A percentile compares a stretch with the other conserved stretches of the same genome.
phyloP scores from a whole-genome alignment of 352 stramenopile genomes.

The Halophytophthora polymorphica region DNA sequence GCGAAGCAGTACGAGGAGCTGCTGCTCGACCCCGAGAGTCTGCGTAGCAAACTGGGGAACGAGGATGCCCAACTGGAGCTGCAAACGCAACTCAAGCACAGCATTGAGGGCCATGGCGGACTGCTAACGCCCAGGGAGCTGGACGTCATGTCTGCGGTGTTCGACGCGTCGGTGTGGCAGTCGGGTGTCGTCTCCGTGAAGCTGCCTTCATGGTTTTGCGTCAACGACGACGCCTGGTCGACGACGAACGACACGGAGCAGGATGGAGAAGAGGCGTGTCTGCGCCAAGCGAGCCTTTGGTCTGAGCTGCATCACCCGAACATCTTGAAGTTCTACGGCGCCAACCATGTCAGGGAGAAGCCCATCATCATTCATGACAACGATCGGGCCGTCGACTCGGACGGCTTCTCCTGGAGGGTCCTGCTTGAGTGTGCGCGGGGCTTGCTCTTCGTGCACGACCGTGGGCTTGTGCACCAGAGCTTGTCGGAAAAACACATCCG shows the following conservation, averaged over 20 bases:
- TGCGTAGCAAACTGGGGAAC: slow-evolving; percentile 17
- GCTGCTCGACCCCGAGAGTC: slow-evolving; percentile 5
- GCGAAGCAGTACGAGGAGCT: slow-evolving; percentile 12
- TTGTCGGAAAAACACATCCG: slow-evolving; percentile 20
- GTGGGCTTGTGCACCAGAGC: slow-evolving; percentile 22
- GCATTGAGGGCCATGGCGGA: slow-evolving; percentile 5
- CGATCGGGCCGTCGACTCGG: slow-evolving; percentile 12
- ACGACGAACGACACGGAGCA: slow-evolving; percentile 1
- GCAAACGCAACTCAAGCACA: slow-evolving; percentile 17
- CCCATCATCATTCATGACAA: slow-evolving; percentile 25
- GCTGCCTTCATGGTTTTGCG: slow-evolving; percentile 18
- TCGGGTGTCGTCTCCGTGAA: slow-evolving; percentile 19
- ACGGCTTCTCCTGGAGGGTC: slow-evolving; percentile 17
- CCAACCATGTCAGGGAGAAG: slow-evolving; percentile 21
- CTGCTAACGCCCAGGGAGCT: slow-evolving; percentile 17
- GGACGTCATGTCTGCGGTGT: slow-evolving; percentile 23
- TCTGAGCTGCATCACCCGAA: slow-evolving; percentile 27
- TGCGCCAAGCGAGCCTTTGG: slow-evolving; percentile 22
- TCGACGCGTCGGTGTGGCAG: slow-evolving; percentile 8
- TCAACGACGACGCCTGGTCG: no score
- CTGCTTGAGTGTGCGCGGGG: slow-evolving; percentile 24
- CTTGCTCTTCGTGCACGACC: slow-evolving; percentile 31
- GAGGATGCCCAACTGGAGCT: slow-evolving; percentile 26
- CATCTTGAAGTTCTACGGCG: slow-evolving; percentile 23
- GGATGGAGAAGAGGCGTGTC: slow-evolving; percentile 21